A percentile compares a stretch with the other conserved stretches of the same genome.
Evolutionary conservation across 345 rosid genomes (phyloP).

Genomic region (Corchorus olitorius): DNA sequence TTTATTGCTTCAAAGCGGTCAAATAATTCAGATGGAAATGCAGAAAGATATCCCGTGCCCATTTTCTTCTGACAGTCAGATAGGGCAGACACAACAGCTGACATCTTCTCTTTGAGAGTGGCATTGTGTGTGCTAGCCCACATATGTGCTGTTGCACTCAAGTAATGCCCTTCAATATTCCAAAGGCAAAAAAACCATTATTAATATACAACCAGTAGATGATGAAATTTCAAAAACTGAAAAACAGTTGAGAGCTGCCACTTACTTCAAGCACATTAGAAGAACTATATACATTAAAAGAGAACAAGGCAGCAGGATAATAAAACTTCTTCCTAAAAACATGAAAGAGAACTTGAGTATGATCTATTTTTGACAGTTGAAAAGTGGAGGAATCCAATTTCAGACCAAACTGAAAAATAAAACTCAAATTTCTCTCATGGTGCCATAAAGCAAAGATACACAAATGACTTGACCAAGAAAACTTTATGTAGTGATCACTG

Average conservation of each 20-base stretch:
- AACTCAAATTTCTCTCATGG: not conserved
- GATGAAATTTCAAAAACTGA: not conserved
- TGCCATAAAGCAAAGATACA: not conserved
- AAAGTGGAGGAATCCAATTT: slow-evolving; percentile 4
- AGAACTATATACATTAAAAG: not conserved
- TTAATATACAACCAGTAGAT: not conserved
- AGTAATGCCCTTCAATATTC: slow-evolving; percentile 75
- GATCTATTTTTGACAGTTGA: not conserved
- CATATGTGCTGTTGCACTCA: slow-evolving; percentile 92
- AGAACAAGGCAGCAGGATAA: not conserved
- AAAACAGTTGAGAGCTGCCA: not conserved
- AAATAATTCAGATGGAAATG: slow-evolving; percentile 78
- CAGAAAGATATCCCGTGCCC: slow-evolving; percentile 88
- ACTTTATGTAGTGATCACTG: not conserved
- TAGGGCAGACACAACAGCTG: slow-evolving; percentile 65
- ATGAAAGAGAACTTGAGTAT: not conserved
- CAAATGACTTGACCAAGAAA: not conserved
- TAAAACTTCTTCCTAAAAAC: not conserved
- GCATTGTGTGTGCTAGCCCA: slow-evolving; percentile 90
- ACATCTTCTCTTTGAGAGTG: slow-evolving; percentile 71
- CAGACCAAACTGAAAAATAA: not conserved
- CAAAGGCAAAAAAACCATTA: slow-evolving; percentile 17
- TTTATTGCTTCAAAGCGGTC: slow-evolving; percentile 80
- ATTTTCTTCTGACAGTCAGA: slow-evolving; percentile 71
- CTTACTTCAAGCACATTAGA: not conserved